Conservation (phyloP, 2,329 filamentous ascomycete genomes). For the Verticillium zaregamsianum region DNA sequence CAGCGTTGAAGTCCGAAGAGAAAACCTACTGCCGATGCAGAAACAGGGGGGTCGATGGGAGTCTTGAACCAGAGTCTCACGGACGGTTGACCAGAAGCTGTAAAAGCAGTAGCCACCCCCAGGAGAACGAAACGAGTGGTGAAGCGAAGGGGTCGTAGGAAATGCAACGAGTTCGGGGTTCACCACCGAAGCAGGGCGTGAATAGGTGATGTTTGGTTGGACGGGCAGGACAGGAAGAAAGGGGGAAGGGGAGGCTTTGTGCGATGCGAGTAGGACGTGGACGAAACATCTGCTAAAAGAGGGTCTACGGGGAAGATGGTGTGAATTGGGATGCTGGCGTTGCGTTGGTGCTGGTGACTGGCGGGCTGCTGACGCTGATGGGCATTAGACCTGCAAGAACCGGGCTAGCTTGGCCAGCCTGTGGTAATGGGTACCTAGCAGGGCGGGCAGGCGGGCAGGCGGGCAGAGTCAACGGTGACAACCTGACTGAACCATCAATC, state of each 20-base stretch:
- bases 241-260: background rate
- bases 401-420: background rate
- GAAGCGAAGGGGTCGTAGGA: slow-evolving; percentile 4
- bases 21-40: background rate
- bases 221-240: background rate
- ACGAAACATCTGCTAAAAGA: background rate
- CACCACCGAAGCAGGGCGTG: background rate
- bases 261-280: background rate
- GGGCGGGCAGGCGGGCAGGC: background rate
- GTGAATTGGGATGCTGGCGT: background rate
- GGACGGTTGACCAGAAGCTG: background rate
- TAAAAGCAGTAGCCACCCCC: background rate
- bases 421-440: background rate
- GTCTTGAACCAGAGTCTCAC: background rate
- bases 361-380: background rate
- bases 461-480: background rate
- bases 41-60: background rate
- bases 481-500: background rate
- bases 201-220: background rate
- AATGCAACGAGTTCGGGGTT: background rate
- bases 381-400: background rate
- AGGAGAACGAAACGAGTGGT: slow-evolving; percentile 4
- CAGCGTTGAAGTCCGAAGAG: background rate
- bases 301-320: background rate
- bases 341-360: background rate